Percentiles rank a stretch among this genome's conserved stretches.
phyloP scores from a whole-genome alignment of 1,284 basidiomycete genomes.

The Fomitiporia mediterranea region DNA sequence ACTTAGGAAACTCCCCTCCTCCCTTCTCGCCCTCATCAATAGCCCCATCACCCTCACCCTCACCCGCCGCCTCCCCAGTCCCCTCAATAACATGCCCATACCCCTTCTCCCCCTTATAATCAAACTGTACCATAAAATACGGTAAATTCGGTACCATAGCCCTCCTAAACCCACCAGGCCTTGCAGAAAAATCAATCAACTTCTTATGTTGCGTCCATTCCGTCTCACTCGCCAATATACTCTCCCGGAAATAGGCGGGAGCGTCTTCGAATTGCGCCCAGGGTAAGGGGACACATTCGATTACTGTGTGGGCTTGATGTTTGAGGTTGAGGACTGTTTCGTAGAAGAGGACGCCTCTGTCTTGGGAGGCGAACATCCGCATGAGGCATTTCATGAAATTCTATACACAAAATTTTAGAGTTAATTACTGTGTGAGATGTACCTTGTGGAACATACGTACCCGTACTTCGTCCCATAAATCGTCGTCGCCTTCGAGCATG shows the following conservation, averaged over 20 bases:
- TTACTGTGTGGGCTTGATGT: conserved; percentile 85
- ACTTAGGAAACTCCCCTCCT: conserved; percentile 85
- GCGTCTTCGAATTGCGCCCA: conserved; percentile 80
- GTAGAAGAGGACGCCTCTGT: conserved; percentile 89
- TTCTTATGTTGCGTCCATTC: conserved; percentile 99
- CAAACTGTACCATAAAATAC: conserved; percentile 98
- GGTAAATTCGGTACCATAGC: conserved; percentile 95
- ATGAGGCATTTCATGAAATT: conserved; percentile 99
- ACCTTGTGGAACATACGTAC: conserved; percentile 42
- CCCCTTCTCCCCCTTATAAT: conserved; percentile 94
- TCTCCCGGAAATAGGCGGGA: conserved; percentile 90
- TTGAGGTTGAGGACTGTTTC: conserved; percentile 88
- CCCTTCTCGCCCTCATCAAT: conserved; percentile 85
- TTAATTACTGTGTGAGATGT: neutral
- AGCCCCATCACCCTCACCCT: conserved; percentile 59
- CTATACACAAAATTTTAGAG: conserved; percentile 36
- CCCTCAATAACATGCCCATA: conserved; percentile 98
- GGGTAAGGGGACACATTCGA: conserved; percentile 90
- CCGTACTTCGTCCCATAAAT: conserved; percentile 95
- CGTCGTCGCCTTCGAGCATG: conserved; percentile 92
- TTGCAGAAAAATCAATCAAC: conserved; percentile 85
- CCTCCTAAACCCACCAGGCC: conserved; percentile 86
- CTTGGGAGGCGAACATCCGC: conserved; percentile 86
- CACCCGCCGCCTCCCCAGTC: conserved; percentile 57
- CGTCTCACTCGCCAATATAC: conserved; percentile 80